Percentiles rank a stretch among this genome's conserved stretches.
Evolutionary conservation across 2,329 filamentous ascomycete genomes (phyloP).

Genomic region (Penicillium digitatum): DNA sequence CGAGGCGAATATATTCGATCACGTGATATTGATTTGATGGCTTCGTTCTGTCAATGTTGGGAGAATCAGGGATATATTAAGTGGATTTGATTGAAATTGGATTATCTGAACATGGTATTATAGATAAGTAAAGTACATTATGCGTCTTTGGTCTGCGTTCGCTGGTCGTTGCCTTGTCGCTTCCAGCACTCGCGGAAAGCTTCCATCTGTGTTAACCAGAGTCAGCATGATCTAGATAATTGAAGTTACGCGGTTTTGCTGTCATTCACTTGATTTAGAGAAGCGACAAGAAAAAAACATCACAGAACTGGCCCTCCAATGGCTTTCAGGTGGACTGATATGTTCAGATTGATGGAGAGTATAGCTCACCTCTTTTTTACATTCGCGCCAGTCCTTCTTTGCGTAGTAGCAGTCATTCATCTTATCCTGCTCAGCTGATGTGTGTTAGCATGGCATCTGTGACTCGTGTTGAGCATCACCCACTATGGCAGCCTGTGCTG

Average conservation of each 20-base stretch:
- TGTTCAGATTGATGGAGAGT: background rate
- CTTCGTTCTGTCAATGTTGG: background rate
- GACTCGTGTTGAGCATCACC: slow-evolving; percentile 17
- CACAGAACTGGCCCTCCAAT: background rate
- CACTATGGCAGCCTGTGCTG: slow-evolving; percentile 90
- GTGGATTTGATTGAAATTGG: background rate
- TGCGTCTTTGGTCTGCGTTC: slow-evolving; percentile 72
- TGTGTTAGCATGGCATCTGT: slow-evolving; percentile 6
- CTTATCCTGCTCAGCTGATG: slow-evolving; percentile 74
- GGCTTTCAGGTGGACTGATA: background rate
- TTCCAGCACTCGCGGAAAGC: slow-evolving; percentile 90
- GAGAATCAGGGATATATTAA: background rate
- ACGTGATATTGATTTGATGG: slow-evolving; percentile 20
- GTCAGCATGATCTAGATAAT: background rate
- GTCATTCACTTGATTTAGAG: background rate
- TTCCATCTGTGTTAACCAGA: slow-evolving; percentile 65
- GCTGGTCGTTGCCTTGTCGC: slow-evolving; percentile 75
- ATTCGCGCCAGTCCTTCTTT: slow-evolving; percentile 92
- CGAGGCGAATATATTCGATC: slow-evolving; percentile 3
- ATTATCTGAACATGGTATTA: background rate
- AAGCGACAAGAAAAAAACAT: background rate
- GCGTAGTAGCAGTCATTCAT: slow-evolving; percentile 96
- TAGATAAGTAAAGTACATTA: slow-evolving; percentile 24
- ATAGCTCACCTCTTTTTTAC: slow-evolving; percentile 74
- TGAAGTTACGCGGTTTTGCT: too few relatives aligned